Evolutionary conservation across 441 rosid genomes (phyloP), one percentile per base, ranked within the genome.

Genomic region (Gossypium aridum): DNA sequence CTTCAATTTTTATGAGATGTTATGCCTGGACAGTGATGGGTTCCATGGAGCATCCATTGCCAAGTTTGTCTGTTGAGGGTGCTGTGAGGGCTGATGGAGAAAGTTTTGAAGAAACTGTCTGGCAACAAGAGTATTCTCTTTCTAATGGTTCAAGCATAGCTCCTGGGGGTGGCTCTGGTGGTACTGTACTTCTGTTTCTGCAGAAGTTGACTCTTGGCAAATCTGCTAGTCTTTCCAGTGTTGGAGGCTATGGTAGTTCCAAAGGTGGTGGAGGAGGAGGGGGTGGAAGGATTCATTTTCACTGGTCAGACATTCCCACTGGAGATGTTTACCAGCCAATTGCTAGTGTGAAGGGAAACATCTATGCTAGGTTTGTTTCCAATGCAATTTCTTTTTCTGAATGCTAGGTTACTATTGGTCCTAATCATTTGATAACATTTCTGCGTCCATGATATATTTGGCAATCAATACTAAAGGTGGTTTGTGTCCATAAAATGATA

Each of bases 161-260:
- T 77, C 95, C 97, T 72, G 99, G 98, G 23, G 99, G 98, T 81
- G 99, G 97, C 77, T 96, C 99, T 55, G 99, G 99, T 57, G 98
- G 99, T 84, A 88, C 97, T 69, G 78, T 96, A 64, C 91, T 96
- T 76, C 68, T 94, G 80, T 96, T 96, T 82, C 77, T 94, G 87
- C 89, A 80, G 16, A 77, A 83, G 5, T 85, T 96, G 77, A 85
- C 82, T 80, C 78, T 94, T 78, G 87, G 84, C n/a, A 85, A 85
- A 76, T 78, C 85, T 81, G 95, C 98, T 77, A n/a, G 82, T 80
- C 92, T 96, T 82, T 96, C 99, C 60, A 92, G 88, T 85, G 87
- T 76, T 76, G 99, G 99, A 76, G 99, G 99, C 25, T 77, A 86
- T 77, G 98, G 98, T 68, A 88, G 97, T 80, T 88, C 84, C 34